These are phyloP conservation scores for Aspergillus hiratsukae DNA, from an alignment of 2,329 filamentous ascomycete species.

Conservation along the genomic window DNA sequence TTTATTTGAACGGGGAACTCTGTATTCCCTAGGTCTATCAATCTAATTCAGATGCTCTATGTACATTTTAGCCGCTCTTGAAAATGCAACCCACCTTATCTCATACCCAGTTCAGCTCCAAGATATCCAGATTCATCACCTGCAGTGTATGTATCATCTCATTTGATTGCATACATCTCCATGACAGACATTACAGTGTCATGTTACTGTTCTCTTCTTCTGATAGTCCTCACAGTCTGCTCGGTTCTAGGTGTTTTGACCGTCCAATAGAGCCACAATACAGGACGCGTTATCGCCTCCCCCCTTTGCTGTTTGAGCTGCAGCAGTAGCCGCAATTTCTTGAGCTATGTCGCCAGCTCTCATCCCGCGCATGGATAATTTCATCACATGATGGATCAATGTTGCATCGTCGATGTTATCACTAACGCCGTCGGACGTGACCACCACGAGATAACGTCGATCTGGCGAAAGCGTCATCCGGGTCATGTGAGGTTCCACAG, in stretches of 20 bases:
- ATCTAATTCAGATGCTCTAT: neutral
- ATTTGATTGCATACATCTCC: neutral
- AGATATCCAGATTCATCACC: neutral
- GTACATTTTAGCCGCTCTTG: neutral
- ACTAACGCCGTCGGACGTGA: slow-evolving; percentile 30
- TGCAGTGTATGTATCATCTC: neutral
- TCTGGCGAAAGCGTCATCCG: slow-evolving; percentile 19
- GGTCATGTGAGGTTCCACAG: slow-evolving; percentile 28
- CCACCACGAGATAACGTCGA: slow-evolving; percentile 26
- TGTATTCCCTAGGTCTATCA: neutral
- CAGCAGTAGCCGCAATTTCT: slow-evolving; percentile 19
- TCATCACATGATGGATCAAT: slow-evolving; percentile 29
- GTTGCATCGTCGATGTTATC: slow-evolving; percentile 24
- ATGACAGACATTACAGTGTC: neutral
- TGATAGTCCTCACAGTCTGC: neutral
- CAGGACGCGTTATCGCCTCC: slow-evolving; percentile 31
- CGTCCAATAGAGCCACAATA: slow-evolving; percentile 29
- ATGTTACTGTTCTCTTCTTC: neutral
- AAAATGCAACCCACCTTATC: neutral
- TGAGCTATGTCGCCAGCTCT: slow-evolving; percentile 27
- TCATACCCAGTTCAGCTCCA: neutral
- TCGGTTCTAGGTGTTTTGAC: slow-evolving; percentile 15
- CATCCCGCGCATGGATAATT: slow-evolving; percentile 23
- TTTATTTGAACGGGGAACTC: neutral
- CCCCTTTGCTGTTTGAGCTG: slow-evolving; percentile 4